Evolutionary conservation across 2,329 filamentous ascomycete species (phyloP).

Genomic region (Penicillium sp.): DNA sequence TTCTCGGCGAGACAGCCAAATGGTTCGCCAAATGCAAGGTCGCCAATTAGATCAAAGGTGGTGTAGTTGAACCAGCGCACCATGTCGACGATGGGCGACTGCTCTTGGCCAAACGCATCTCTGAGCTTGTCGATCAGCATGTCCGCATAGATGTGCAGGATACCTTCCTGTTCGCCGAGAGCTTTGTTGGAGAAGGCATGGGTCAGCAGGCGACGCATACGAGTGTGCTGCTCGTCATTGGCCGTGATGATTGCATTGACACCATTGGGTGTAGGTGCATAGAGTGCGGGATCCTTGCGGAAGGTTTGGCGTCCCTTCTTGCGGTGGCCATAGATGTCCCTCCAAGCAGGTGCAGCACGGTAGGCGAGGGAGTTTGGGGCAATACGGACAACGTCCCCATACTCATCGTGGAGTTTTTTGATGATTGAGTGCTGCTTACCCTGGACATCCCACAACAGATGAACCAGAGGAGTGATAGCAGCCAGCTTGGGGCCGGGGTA

Average conservation of each 20-base stretch:
- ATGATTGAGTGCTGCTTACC: constrained; percentile 17
- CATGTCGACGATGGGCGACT: constrained; percentile 13
- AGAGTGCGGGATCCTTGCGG: constrained; percentile 24
- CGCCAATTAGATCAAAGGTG: constrained; percentile 36
- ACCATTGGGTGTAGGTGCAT: constrained; percentile 18
- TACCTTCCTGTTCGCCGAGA: constrained; percentile 30
- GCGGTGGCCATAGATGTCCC: constrained; percentile 35
- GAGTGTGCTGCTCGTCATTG: constrained; percentile 25
- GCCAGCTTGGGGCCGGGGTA: constrained; percentile 33
- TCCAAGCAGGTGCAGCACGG: constrained; percentile 27
- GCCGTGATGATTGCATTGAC: constrained; percentile 26
- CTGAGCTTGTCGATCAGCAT: constrained; percentile 23
- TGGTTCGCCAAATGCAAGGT: constrained; percentile 32
- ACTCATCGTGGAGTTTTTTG: constrained; percentile 21
- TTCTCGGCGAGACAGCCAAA: constrained; percentile 29
- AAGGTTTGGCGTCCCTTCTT: constrained; percentile 21
- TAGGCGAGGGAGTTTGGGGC: constrained; percentile 39
- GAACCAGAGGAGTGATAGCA: constrained; percentile 23
- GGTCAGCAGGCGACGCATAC: constrained; percentile 31
- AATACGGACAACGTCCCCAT: constrained; percentile 36
- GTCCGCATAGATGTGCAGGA: constrained; percentile 30
- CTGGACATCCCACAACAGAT: constrained; percentile 16
- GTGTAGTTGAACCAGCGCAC: constrained; percentile 24
- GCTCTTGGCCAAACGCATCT: neutral
- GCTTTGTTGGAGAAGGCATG: constrained; percentile 36